Evolutionary conservation across 352 stramenopile genomes (phyloP).

Genomic region (Globisporangium canariense): DNA sequence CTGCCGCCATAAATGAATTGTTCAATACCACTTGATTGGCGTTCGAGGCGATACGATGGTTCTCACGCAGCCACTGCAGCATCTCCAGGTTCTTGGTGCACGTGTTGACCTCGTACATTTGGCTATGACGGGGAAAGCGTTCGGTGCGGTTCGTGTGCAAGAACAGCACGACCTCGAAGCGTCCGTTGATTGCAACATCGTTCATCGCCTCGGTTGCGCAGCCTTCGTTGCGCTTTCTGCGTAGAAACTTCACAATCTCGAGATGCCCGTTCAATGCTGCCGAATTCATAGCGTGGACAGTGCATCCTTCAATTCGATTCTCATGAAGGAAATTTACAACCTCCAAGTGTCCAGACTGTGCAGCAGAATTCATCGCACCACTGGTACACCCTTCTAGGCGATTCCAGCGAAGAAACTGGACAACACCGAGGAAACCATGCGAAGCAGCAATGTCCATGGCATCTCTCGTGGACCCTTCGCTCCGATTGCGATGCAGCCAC

Average conservation of each 20-base stretch:
- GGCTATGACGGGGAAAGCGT: not conserved
- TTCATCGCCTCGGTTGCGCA: not conserved
- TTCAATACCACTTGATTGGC: not conserved
- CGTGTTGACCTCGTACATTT: not conserved
- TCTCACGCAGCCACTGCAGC: not conserved
- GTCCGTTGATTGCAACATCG: not conserved
- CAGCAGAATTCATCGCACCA: too few relatives aligned
- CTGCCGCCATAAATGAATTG: not conserved
- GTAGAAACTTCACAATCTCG: too few relatives aligned
- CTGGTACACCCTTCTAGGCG: too few relatives aligned
- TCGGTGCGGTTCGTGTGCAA: not conserved
- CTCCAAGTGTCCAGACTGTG: too few relatives aligned
- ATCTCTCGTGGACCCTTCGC: slow-evolving; percentile 6
- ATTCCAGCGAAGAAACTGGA: not conserved
- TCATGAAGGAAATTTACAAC: too few relatives aligned
- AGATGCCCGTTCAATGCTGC: too few relatives aligned
- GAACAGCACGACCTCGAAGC: not conserved
- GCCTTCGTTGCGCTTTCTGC: not conserved
- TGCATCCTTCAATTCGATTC: too few relatives aligned
- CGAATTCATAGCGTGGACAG: too few relatives aligned
- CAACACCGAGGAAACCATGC: not conserved
- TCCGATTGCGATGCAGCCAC: not conserved
- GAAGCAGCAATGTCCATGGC: slow-evolving; percentile 13
- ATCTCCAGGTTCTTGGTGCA: not conserved
- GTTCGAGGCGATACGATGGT: not conserved